Conservation (phyloP, 495 filamentous ascomycete genomes). For the Neurospora sp. region DNA sequence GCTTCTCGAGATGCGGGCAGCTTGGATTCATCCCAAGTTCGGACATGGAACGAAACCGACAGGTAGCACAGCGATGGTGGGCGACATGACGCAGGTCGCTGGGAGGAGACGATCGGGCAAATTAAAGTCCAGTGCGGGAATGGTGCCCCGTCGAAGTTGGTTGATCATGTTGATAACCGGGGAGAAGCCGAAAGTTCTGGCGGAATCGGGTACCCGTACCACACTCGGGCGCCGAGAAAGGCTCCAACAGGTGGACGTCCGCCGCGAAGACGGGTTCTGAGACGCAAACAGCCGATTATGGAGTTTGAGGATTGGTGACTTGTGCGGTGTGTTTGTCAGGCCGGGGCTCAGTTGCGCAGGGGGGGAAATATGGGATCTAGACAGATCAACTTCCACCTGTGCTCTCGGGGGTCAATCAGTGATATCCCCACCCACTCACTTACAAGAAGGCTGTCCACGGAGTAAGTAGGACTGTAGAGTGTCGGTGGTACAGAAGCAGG, state of each 20-base stretch:
- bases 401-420: neutral
- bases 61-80: neutral
- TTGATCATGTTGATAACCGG: neutral
- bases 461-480: neutral
- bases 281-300: neutral
- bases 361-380: neutral
- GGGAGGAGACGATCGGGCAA: neutral
- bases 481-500: neutral
- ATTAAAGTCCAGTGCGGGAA: neutral
- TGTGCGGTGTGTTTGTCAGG: neutral
- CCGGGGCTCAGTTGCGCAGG: neutral
- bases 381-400: neutral
- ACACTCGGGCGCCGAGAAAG: neutral
- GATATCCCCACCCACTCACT: neutral
- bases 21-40: neutral
- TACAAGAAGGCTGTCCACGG: neutral
- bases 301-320: neutral
- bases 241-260: neutral
- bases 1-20: neutral
- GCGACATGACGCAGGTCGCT: neutral
- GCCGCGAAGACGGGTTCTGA: neutral
- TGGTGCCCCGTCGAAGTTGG: neutral
- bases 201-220: neutral
- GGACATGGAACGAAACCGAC: neutral
- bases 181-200: neutral